Base-by-base conservation (phyloP, 176 grass and related monocot species). In the Phoenix roebelenii region DNA sequence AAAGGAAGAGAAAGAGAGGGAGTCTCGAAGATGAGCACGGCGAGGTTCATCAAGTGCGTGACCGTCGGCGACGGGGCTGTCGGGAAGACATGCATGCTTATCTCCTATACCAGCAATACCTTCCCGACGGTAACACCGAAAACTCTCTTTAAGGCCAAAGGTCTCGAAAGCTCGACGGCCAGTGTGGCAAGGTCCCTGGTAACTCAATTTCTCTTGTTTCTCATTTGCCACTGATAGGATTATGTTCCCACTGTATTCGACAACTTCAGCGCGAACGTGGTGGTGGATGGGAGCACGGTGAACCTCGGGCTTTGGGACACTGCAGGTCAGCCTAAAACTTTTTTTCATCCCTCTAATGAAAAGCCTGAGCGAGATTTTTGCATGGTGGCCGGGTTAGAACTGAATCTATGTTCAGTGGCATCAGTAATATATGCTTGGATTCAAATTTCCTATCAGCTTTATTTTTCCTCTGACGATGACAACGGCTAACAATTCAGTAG, bases 51-150 rank as follows among this genome's bases (percentile, higher is more conserved):
- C 67, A 82, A 82, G 67, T 82, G 79, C 3, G 79, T 82, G 61
- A 82, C 79, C 0, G 67, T 82, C 19, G 79, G 79, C 5, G 79
- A 82, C 28, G 79, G 79, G 16, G 79, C 79, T 0, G 73, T 82
- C 7, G 79, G 79, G 59, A 82, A 82, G 67, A 82, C 79, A 12
- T 82, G 79, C 49, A 82, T 82, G 79, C 74, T 82, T 24, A 82
- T 82, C 58, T 82, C 73, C 49, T 82, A 82, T 49, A 82, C 79
- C 25, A 82, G 79, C 73, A 82, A 82, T 26, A 82, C 79, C 17
- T 82, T 82, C 28, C 79, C 79, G 18, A 72, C 73, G 67, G 79
- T 82, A 72, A 55, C 1, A 17, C 2, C 0, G 5, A 16, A 15
- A 30, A 55, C 1, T 12, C 5, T 44, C 5, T 44, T 44, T 3